These are phyloP conservation scores for Boehmeria nivea DNA, from an alignment of 306 rosid species.

Conservation along the genomic window DNA sequence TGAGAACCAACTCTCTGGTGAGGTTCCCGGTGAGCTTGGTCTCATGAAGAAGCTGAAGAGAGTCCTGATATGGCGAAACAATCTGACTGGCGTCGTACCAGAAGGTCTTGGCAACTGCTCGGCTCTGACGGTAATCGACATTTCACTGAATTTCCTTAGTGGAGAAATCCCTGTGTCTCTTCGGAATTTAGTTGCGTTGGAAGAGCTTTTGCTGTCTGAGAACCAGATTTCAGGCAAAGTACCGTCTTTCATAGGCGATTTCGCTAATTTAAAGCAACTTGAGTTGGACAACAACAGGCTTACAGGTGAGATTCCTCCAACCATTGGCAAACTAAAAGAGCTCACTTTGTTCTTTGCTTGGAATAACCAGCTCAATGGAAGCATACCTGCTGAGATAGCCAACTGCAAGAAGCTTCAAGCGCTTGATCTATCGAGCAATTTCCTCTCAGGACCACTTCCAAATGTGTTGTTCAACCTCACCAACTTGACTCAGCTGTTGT, in stretches of 20 bases:
- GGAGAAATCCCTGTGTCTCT: constrained; percentile 65
- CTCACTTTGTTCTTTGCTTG: constrained; percentile 83
- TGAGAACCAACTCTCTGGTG: constrained; percentile 76
- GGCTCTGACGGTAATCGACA: constrained; percentile 56
- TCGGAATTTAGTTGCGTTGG: constrained; percentile 47
- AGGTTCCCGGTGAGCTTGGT: constrained; percentile 62
- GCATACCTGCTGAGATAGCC: constrained; percentile 65
- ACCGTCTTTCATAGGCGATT: constrained; percentile 66
- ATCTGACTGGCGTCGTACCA: constrained; percentile 61
- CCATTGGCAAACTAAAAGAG: constrained; percentile 64
- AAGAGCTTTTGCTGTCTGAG: constrained; percentile 71
- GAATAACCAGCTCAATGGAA: constrained; percentile 80
- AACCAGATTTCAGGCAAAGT: constrained; percentile 66
- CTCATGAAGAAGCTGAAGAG: constrained; percentile 51
- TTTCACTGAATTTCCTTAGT: constrained; percentile 68
- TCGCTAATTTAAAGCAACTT: constrained; percentile 66
- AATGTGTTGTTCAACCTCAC: constrained; percentile 62
- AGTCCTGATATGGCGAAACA: constrained; percentile 82
- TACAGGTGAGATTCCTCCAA: constrained; percentile 68
- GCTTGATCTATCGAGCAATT: constrained; percentile 81
- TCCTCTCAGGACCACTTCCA: constrained; percentile 68
- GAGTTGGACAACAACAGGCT: constrained; percentile 87
- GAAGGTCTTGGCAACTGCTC: constrained; percentile 66
- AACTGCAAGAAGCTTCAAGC: constrained; percentile 84
- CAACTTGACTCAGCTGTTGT: constrained; percentile 70